A percentile compares a stretch with the other conserved stretches of the same genome.
phyloP scores from a whole-genome alignment of 768 basidiomycete genomes.

The Lyophyllum shimeji region DNA sequence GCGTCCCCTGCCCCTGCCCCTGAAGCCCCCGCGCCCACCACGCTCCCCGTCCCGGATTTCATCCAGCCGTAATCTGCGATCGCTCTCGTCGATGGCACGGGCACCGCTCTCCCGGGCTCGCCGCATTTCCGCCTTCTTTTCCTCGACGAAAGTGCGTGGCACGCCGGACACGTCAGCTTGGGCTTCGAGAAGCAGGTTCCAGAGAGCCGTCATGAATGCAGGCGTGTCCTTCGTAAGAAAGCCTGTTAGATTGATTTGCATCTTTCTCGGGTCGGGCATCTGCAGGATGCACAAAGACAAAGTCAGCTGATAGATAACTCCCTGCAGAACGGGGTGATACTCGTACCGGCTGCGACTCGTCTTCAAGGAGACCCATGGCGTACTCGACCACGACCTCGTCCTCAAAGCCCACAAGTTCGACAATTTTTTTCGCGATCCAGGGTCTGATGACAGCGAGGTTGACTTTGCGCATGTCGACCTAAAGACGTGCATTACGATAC shows the following conservation, averaged over 20 bases:
- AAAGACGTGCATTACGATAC: background rate
- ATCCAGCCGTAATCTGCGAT: constrained; percentile 65
- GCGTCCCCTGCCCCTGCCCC: constrained; percentile 61
- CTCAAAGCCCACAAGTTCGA: constrained; percentile 89
- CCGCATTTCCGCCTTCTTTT: constrained; percentile 92
- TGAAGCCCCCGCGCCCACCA: constrained; percentile 42
- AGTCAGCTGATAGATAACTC: background rate
- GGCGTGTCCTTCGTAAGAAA: constrained; percentile 89
- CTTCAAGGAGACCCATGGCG: constrained; percentile 92
- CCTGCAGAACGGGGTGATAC: constrained; percentile 1
- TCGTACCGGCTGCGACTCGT: constrained; percentile 76
- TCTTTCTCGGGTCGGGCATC: constrained; percentile 91
- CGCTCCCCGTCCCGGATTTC: constrained; percentile 67
- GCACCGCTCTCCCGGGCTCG: constrained; percentile 61
- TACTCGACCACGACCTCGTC: constrained; percentile 98
- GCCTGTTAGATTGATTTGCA: constrained; percentile 93
- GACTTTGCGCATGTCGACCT: constrained; percentile 97
- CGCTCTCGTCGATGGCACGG: constrained; percentile 67
- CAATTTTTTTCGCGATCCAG: constrained; percentile 94
- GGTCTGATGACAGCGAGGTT: constrained; percentile 89
- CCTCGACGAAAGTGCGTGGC: constrained; percentile 85
- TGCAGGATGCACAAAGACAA: constrained; percentile 24
- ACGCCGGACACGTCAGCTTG: constrained; percentile 88
- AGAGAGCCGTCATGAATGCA: constrained; percentile 83
- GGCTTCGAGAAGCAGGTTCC: constrained; percentile 92